A percentile compares a stretch with the other conserved stretches of the same genome.
These are phyloP conservation scores for Ustilago nuda DNA, from an alignment of 1,284 basidiomycete genomes.

Conservation along the genomic window DNA sequence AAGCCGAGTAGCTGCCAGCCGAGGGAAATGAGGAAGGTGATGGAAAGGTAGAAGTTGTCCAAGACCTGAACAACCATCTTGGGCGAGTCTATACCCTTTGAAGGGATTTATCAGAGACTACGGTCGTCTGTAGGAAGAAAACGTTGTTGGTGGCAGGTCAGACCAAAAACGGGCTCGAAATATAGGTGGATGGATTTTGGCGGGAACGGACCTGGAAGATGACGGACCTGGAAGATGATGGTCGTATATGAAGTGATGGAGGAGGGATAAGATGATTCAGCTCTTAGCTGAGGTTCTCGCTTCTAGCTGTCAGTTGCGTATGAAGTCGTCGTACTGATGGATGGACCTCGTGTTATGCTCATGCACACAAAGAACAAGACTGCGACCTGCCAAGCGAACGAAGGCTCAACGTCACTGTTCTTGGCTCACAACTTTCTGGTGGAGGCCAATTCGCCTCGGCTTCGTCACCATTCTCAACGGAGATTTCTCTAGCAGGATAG, in stretches of 20 bases:
- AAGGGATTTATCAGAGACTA: not conserved
- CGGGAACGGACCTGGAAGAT: not conserved
- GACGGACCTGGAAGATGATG: not conserved
- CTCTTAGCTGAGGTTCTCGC: constrained; percentile 10
- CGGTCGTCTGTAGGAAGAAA: not conserved
- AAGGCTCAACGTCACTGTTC: constrained; percentile 15
- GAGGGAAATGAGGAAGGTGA: constrained; percentile 77
- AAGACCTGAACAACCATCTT: constrained; percentile 68
- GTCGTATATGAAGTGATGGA: constrained; percentile 11
- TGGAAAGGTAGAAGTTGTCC: constrained; percentile 77
- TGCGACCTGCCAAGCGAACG: constrained; percentile 2
- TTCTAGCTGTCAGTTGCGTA: not conserved
- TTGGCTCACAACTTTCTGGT: constrained; percentile 5
- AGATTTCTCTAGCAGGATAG: not conserved
- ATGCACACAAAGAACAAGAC: constrained; percentile 15
- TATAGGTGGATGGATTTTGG: not conserved
- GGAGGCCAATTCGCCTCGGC: constrained; percentile 6
- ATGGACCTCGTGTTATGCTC: not conserved
- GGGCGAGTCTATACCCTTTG: not conserved
- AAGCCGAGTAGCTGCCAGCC: constrained; percentile 78
- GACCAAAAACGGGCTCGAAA: not conserved
- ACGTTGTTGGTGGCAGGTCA: not conserved
- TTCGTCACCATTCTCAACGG: constrained; percentile 16
- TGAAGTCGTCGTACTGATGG: not conserved
- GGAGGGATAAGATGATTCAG: constrained; percentile 11